Evolutionary conservation across 1,284 basidiomycete genomes (phyloP), one percentile per base, ranked within the genome.

Genomic region (Sporisorium scitamineum): DNA sequence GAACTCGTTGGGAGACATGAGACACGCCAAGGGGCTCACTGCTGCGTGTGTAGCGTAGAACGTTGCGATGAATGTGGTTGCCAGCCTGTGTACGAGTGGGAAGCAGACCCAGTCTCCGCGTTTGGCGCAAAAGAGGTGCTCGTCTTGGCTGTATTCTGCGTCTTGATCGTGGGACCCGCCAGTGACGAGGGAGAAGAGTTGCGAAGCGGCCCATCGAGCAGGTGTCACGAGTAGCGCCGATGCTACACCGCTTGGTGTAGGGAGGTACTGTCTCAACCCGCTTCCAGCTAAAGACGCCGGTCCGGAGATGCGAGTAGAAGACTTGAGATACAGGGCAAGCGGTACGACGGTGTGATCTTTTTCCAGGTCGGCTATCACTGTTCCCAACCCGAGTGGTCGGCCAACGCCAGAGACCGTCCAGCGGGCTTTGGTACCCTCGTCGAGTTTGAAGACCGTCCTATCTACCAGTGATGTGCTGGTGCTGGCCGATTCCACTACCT

Each of bases 321-420:
- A 87, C 20, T 85, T 86, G 50, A 93, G 80, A 80, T 93, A 95
- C 8, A 89, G 87, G 1, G 87, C 65, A 1, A 90, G 82, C 2
- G 90, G 88, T 32, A 90, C 83, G n/a, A 91, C 88, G 8, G 85
- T 78, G 63, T 82, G 10, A 80, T 79, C 20, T 16, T 27, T 47
- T n/a, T 61, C 58, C 13, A 74, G 39, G 13, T 76, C 66, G 10
- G 32, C 16, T 80, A 96, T 87, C 47, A 94, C 92, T 5, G 92
- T 90, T 18, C 91, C 91, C 7, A 97, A 84, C 16, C 93, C 91
- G 24, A 93, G 88, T 16, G 95, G 95, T 76, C 93, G 91, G 26
- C 93, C 93, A 5, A 90, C 90, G 44, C 90, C 54, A 0, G 65
- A 58, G 5, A 79, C 22, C 3, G 76, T 80, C 64, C 73, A 80